phyloP scores from a whole-genome alignment of 768 basidiomycete species.

The Pulveroboletus sp. region DNA sequence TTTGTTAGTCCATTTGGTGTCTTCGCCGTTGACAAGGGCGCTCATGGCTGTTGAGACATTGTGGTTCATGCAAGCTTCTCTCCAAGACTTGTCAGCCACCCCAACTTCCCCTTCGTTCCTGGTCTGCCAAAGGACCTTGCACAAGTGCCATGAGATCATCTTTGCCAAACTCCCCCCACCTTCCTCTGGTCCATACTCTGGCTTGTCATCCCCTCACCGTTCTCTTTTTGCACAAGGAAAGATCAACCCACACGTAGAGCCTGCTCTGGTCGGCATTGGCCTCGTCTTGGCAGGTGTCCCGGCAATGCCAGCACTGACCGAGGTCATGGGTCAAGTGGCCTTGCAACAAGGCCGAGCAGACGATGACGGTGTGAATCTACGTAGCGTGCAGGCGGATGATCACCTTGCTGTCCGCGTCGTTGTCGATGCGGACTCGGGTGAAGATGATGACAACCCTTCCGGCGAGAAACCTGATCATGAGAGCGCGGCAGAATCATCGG shows the following conservation, averaged over 20 bases:
- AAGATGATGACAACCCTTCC: slow-evolving; percentile 43
- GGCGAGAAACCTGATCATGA: slow-evolving; percentile 39
- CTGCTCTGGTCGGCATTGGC: slow-evolving; percentile 82
- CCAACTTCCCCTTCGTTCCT: slow-evolving; percentile 72
- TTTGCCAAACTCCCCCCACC: slow-evolving; percentile 81
- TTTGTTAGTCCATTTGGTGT: slow-evolving; percentile 59
- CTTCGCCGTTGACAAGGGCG: slow-evolving; percentile 9
- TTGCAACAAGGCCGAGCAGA: slow-evolving; percentile 84
- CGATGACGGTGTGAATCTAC: slow-evolving; percentile 49
- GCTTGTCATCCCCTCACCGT: slow-evolving; percentile 46
- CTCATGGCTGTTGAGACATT: slow-evolving; percentile 58
- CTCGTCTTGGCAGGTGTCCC: slow-evolving; percentile 72
- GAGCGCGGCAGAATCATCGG: slow-evolving; percentile 13
- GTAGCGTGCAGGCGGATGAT: slow-evolving; percentile 46
- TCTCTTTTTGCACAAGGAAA: slow-evolving; percentile 53
- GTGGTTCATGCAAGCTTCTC: slow-evolving; percentile 97
- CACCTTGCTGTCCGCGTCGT: slow-evolving; percentile 34
- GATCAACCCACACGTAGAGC: slow-evolving; percentile 67
- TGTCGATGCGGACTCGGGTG: slow-evolving; percentile 20
- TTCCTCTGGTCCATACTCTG: slow-evolving; percentile 62
- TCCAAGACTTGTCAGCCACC: slow-evolving; percentile 64
- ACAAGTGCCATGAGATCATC: slow-evolving; percentile 93
- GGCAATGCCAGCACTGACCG: slow-evolving; percentile 69
- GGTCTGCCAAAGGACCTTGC: slow-evolving; percentile 88
- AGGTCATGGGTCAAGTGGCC: slow-evolving; percentile 77